Conservation (phyloP, 2,329 filamentous ascomycete species). For the Emergomyces orientalis region DNA sequence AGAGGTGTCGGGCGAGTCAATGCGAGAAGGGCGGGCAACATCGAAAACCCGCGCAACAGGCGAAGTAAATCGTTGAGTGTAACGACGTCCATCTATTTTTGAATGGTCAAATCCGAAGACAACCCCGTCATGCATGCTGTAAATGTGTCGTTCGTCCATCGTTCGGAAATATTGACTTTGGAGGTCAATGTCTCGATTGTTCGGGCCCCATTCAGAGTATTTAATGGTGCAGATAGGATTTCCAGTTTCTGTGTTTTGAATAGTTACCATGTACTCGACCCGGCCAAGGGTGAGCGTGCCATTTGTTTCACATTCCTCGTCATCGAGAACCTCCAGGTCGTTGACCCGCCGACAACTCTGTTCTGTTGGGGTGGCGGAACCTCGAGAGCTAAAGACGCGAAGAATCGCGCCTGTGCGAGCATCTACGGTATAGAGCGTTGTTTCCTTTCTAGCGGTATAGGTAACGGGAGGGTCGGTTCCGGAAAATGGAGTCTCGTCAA, state of each 20-base stretch:
- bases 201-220: slow-evolving; percentile 91
- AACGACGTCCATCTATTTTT: slow-evolving; percentile 47
- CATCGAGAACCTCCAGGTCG: slow-evolving; percentile 47
- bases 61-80: slow-evolving; percentile 59
- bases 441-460: slow-evolving; percentile 87
- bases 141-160: slow-evolving; percentile 81
- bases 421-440: slow-evolving; percentile 79
- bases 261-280: slow-evolving; percentile 81
- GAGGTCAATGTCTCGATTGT: slow-evolving; percentile 81
- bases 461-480: slow-evolving; percentile 67
- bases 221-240: slow-evolving; percentile 77
- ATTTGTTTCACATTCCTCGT: slow-evolving; percentile 67
- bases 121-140: slow-evolving; percentile 73
- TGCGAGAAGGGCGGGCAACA: slow-evolving; percentile 63
- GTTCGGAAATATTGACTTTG: slow-evolving; percentile 70
- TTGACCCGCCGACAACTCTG: slow-evolving; percentile 67
- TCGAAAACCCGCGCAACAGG: slow-evolving; percentile 87
- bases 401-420: slow-evolving; percentile 73
- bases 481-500: slow-evolving; percentile 73
- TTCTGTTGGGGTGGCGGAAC: slow-evolving; percentile 57
- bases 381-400: slow-evolving; percentile 72
- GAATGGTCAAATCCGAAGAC: slow-evolving; percentile 71
- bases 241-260: slow-evolving; percentile 64
- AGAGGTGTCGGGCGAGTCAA: slow-evolving; percentile 58
- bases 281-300: slow-evolving; percentile 76